Conservation (phyloP, 345 rosid genomes). For the Linum lewisii region DNA sequence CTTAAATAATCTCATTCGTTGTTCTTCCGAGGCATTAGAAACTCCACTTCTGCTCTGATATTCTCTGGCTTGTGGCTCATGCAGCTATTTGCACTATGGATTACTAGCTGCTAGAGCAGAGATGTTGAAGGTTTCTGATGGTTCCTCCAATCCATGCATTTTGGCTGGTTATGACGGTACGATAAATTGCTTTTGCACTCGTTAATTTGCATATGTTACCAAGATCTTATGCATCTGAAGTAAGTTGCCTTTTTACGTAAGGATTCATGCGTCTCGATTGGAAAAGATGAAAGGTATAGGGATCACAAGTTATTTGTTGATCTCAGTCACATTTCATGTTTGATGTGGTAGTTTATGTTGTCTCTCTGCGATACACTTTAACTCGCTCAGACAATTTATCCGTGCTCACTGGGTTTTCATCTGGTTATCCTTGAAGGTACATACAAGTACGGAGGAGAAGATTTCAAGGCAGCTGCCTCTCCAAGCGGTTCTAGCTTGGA, state of each 20-base stretch:
- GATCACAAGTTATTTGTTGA: not conserved
- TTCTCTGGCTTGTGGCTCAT: conserved; percentile 16
- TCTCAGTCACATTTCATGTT: no score
- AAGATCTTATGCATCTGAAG: not conserved
- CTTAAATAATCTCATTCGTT: not conserved
- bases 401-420: not conserved
- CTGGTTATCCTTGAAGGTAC: conserved; percentile 30
- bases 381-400: not conserved
- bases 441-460: conserved; percentile 67
- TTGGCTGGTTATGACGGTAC: conserved; percentile 73
- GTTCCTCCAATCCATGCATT: conserved; percentile 67
- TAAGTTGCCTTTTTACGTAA: not conserved
- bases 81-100: conserved; percentile 90
- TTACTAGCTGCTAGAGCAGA: conserved; percentile 95
- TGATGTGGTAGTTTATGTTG: no score
- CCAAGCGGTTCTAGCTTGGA: conserved; percentile 62
- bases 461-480: conserved; percentile 42
- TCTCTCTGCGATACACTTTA: not conserved
- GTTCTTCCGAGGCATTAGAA: not conserved
- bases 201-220: not conserved
- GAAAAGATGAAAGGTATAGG: not conserved
- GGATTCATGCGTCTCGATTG: not conserved
- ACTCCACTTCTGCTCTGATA: conserved; percentile 1
- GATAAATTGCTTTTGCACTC: conserved; percentile 6
- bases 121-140: conserved; percentile 62